Base-by-base conservation (phyloP, 805 yeast genomes). In the Cyberlindnera mississippiensis region DNA sequence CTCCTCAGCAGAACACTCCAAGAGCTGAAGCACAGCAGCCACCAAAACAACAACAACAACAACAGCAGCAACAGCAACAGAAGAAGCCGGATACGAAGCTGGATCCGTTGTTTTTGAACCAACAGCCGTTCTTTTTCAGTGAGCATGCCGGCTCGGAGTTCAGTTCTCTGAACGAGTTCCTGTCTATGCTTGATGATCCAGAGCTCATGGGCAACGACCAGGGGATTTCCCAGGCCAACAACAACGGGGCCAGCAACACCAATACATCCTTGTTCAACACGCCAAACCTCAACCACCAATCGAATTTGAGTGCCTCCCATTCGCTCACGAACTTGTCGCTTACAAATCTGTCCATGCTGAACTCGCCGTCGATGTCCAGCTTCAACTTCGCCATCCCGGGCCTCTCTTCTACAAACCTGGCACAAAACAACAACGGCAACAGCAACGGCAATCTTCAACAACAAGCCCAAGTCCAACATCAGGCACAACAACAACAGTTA, bases 61-160 rank as follows among this genome's bases (percentile, higher is more conserved):
- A 24, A 35, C 28, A 26, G 30, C 19, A 19, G 12, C 37, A 24
- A 27, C 18, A 30, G 15, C 34, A 39, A 14, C 38, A 31, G 22
- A 20, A 35, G 46, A 40, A 37, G 36, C 37, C 36, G 9, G 37
- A 38, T 12, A 36, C 35, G 6, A 44, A 44, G 19, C 20, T 40
- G 7, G 54, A 51, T 24, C 53, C 56, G 1, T 31, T 52, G 20
- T 42, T 55, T 33, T 48, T 51, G 30, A 54, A 54, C 31, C 86
- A 80, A 44, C 85, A 80, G 48, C 93, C 95, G 0, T 77, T 84
- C 44, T 89, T 89, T 65, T 83, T 79, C 49, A 85, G 96, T 0
- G 96, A 89, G 55, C 95, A 89, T 59, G 95, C 93, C 0, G 96
- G 96, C 2, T 82, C 93, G 16, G 97, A 90, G 63, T 89, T 90